These are phyloP conservation scores for Cryptococcus floricola DNA, from an alignment of 1,284 basidiomycete genomes.

Conservation along the genomic window DNA sequence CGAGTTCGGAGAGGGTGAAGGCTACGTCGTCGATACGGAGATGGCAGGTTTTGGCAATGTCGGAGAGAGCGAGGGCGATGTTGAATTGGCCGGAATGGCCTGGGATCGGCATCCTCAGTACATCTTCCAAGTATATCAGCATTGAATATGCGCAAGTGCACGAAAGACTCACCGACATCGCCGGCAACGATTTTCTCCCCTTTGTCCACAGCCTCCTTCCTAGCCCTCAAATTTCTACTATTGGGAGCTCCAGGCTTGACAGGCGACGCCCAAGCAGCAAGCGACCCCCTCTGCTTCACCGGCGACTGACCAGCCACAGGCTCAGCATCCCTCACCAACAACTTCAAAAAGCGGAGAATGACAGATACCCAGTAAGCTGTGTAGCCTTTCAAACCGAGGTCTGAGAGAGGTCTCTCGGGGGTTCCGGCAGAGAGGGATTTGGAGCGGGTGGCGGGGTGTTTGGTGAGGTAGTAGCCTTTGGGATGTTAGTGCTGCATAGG, in stretches of 20 bases:
- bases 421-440: constrained; percentile 74
- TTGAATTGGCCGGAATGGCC: constrained; percentile 36
- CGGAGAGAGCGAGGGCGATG: constrained; percentile 62
- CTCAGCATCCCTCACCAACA: constrained; percentile 39
- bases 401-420: constrained; percentile 90
- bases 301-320: constrained; percentile 9
- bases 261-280: constrained; percentile 3
- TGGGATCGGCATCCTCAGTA: constrained; percentile 8
- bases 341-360: constrained; percentile 75
- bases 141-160: neutral
- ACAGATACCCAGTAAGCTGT: constrained; percentile 86
- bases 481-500: neutral
- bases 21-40: constrained; percentile 80
- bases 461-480: constrained; percentile 84
- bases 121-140: constrained; percentile 7
- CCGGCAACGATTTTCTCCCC: constrained; percentile 18
- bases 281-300: neutral
- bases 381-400: constrained; percentile 86
- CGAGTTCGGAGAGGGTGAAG: constrained; percentile 81
- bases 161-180: constrained; percentile 16
- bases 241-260: constrained; percentile 2
- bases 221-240: constrained; percentile 17
- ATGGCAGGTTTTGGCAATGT: constrained; percentile 74
- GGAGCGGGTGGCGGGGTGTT: constrained; percentile 47
- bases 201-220: constrained; percentile 7